phyloP scores from a whole-genome alignment of 164 flowering plant species.

The Piper betle region DNA sequence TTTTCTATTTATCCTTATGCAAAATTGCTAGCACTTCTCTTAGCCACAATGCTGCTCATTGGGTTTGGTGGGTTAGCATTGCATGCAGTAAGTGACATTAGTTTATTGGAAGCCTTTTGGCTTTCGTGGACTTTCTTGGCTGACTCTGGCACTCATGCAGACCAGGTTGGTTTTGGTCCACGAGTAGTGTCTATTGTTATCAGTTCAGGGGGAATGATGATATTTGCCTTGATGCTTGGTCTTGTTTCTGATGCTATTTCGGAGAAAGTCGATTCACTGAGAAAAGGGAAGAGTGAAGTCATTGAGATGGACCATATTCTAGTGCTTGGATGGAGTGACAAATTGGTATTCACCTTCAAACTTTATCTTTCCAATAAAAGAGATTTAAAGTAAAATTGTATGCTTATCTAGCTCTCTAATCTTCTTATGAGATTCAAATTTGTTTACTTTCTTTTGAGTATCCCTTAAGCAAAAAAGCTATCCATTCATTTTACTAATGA shows the following conservation, averaged over 20 bases:
- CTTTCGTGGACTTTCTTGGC: constrained; percentile 92
- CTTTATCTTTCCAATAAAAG: too few species aligned
- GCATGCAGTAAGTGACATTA: constrained; percentile 68
- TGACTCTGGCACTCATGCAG: constrained; percentile 92
- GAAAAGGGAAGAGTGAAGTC: constrained; percentile 95
- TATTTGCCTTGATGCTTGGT: constrained; percentile 98
- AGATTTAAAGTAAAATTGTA: not conserved
- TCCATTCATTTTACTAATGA: too few species aligned
- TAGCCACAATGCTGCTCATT: constrained; percentile 78
- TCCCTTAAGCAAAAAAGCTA: not conserved
- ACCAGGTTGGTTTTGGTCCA: constrained; percentile 65
- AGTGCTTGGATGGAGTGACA: constrained; percentile 98
- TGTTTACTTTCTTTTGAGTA: not conserved
- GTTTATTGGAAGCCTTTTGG: constrained; percentile 79
- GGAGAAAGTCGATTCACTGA: constrained; percentile 79
- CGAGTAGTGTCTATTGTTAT: constrained; percentile 81
- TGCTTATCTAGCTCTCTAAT: not conserved
- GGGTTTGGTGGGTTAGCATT: constrained; percentile 87
- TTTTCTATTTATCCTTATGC: constrained; percentile 91
- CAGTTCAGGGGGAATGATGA: constrained; percentile 88
- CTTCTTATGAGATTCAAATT: not conserved
- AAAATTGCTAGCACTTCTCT: constrained; percentile 82
- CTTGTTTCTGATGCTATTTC: constrained; percentile 96
- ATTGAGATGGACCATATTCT: constrained; percentile 79
- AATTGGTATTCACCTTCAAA: constrained; percentile 36